Conservation (phyloP, 345 rosid species). For the Boechera divaricarpa region DNA sequence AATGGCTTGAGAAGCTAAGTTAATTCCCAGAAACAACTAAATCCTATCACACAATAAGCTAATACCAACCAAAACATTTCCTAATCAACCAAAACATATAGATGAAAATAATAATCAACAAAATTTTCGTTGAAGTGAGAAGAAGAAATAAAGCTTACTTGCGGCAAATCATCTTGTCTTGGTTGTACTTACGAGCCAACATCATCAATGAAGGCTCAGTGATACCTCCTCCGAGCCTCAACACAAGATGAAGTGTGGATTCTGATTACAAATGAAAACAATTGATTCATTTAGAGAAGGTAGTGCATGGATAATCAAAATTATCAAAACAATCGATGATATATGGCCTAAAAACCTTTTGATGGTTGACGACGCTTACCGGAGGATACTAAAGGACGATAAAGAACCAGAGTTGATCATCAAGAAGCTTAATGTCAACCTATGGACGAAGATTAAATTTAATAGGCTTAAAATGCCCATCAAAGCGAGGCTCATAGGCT, state of each 20-base stretch:
- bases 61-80: background rate
- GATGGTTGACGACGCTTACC: too few relatives aligned
- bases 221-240: slow-evolving; percentile 91
- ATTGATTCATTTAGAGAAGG: background rate
- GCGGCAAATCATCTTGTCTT: slow-evolving; percentile 93
- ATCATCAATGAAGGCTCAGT: slow-evolving; percentile 94
- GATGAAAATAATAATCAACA: too few relatives aligned
- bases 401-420: too few relatives aligned
- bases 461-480: too few relatives aligned
- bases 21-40: slow-evolving; percentile 35
- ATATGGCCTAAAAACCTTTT: too few relatives aligned
- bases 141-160: slow-evolving; percentile 54
- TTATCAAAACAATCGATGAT: background rate
- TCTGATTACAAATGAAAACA: slow-evolving; percentile 44
- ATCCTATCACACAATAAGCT: background rate
- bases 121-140: background rate
- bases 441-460: too few relatives aligned
- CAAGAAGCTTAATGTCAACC: too few relatives aligned
- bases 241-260: slow-evolving; percentile 81
- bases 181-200: slow-evolving; percentile 86
- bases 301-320: background rate
- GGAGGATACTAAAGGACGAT: too few relatives aligned
- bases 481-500: too few relatives aligned
- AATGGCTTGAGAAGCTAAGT: slow-evolving; percentile 56
- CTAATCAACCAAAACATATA: too few relatives aligned